Base-by-base conservation (phyloP, 1,139 yeast species). In the Yamadazyma atmosphaerica region DNA sequence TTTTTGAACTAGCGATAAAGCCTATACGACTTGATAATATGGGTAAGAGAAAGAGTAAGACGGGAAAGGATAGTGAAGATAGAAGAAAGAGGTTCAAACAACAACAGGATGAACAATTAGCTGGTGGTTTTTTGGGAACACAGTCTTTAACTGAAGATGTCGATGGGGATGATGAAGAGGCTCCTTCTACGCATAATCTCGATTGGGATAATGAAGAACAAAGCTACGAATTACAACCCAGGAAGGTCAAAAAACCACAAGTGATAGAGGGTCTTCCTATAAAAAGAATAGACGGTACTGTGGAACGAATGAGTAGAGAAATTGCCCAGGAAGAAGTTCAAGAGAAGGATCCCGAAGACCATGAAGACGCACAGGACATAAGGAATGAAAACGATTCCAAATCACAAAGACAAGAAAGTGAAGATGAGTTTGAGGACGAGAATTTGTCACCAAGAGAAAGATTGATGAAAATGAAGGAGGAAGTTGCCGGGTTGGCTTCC, bases 261-360 rank as follows among this genome's bases (percentile, higher is more conserved):
- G 64, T 75, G 16, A 76, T 79, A 3, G 96, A 86, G 55, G 83
- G 86, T 9, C 72, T 90, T 44, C 98, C 98, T 0, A 86, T 90
- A 39, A 88, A 86, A 54, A 73, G 75, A 17, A 70, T 68, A 1
- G 86, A 80, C 44, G 96, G 96, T 43, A 74, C 70, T 38, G 67
- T 92, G 14, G 79, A 83, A 57, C 68, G 95, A 53, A 84, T 81
- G 3, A 61, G 73, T 24, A 56, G 72, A 39, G 68, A 65, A 42
- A 58, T 54, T 10, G 66, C 62, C 40, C 56, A 53, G 11, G 59
- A 60, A 15, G 56, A 46, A 15, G 55, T 50, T 18, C 55, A 51
- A 13, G 53, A 52, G 31, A 33, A 23, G 12, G 21, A 5, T 16
- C 4, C 16, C n/a, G 24, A 50, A 22, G 61, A 50, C n/a, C 58